These are phyloP conservation scores for Chrysoporthe austroafricana DNA, from an alignment of 2,329 filamentous ascomycete genomes.

Conservation along the genomic window DNA sequence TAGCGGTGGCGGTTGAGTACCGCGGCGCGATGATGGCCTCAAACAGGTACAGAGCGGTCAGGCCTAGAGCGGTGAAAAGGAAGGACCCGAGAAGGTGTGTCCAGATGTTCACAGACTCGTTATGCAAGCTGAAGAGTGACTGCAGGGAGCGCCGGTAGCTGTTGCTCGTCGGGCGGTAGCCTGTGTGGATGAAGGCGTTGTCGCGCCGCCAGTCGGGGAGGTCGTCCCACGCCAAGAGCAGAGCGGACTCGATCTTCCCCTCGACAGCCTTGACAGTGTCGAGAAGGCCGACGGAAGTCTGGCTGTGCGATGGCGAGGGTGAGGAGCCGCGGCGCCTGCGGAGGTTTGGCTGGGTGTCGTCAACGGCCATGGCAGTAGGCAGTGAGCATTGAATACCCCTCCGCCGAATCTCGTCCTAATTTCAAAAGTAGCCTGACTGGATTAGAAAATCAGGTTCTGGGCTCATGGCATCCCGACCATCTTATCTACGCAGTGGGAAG, in stretches of 20 bases:
- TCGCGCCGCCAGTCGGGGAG: slow-evolving; percentile 63
- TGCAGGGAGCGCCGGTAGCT: slow-evolving; percentile 51
- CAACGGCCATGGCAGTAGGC: not conserved
- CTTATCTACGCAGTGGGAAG: not conserved
- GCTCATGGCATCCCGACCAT: not conserved
- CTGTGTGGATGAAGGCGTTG: slow-evolving; percentile 58
- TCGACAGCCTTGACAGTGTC: slow-evolving; percentile 42
- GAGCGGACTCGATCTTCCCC: slow-evolving; percentile 43
- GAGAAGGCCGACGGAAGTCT: slow-evolving; percentile 23
- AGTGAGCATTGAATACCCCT: too few species aligned
- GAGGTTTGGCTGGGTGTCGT: slow-evolving; percentile 1
- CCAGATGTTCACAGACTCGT: slow-evolving; percentile 66
- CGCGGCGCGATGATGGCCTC: slow-evolving; percentile 58
- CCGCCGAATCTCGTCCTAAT: not conserved
- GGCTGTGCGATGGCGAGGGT: slow-evolving; percentile 22
- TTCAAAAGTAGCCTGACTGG: not conserved
- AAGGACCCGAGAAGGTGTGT: slow-evolving; percentile 68
- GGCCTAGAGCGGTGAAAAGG: slow-evolving; percentile 48
- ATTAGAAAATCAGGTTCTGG: not conserved
- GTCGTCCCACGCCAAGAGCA: slow-evolving; percentile 61
- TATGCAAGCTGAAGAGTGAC: slow-evolving; percentile 58
- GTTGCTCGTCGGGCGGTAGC: slow-evolving; percentile 57
- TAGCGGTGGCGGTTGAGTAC: slow-evolving; percentile 62
- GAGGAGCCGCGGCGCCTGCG: slow-evolving; percentile 23
- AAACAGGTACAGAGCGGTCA: slow-evolving; percentile 58